Conservation (phyloP, 2,329 filamentous ascomycete species). For the Cytospora piceae region DNA sequence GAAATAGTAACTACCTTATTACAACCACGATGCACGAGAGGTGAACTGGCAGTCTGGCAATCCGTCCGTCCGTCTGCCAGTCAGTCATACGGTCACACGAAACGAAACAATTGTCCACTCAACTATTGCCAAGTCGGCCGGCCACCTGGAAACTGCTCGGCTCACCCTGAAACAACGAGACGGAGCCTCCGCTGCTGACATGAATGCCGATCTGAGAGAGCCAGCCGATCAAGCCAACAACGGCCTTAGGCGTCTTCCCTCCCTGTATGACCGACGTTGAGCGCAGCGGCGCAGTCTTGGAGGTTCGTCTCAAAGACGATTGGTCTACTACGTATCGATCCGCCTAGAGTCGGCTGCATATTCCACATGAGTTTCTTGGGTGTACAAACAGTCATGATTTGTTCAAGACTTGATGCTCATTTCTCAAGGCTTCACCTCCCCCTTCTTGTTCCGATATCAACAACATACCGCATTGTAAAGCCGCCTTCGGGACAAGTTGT, state of each 20-base stretch:
- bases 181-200: not conserved
- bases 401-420: not conserved
- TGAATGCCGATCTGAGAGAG: not conserved
- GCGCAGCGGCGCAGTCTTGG: not conserved
- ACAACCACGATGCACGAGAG: not conserved
- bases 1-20: not conserved
- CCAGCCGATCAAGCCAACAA: not conserved
- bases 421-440: not conserved
- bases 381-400: slow-evolving; percentile 2
- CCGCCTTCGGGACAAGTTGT: not conserved
- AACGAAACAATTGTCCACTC: not conserved
- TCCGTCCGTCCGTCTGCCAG: too few relatives aligned
- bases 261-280: not conserved
- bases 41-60: not conserved
- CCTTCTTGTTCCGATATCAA: not conserved
- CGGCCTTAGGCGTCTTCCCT: not conserved
- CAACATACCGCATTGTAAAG: not conserved
- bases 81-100: not conserved
- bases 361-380: slow-evolving; percentile 3
- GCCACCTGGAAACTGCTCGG: not conserved
- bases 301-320: not conserved
- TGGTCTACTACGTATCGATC: slow-evolving; percentile 10
- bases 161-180: not conserved
- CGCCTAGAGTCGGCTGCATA: slow-evolving; percentile 13
- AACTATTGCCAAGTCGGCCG: not conserved